Conservation (phyloP, 768 basidiomycete species). For the Lactarius sp. region DNA sequence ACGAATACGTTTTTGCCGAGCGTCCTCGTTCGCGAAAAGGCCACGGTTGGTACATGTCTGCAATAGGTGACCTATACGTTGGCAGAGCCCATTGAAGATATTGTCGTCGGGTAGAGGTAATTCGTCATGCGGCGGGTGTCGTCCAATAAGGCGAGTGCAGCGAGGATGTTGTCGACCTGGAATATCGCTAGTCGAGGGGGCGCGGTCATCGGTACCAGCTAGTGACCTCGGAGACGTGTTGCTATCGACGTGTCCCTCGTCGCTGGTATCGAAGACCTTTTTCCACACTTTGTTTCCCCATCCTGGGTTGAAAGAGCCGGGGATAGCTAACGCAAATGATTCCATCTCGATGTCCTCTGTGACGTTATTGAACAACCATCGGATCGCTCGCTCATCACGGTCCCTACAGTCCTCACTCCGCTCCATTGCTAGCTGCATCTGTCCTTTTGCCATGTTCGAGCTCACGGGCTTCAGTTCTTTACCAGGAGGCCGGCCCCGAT, state of each 20-base stretch:
- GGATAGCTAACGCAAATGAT: conserved; percentile 4
- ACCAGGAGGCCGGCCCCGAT: neutral
- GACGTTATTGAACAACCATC: conserved; percentile 1
- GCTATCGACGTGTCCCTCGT: no score
- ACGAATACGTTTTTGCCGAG: neutral
- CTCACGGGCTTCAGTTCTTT: neutral
- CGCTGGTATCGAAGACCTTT: neutral
- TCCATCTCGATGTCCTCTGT: conserved; percentile 1
- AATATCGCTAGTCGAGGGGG: neutral
- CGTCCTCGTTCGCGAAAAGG: neutral
- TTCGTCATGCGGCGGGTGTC: neutral
- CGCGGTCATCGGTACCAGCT: no score
- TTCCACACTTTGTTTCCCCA: conserved; percentile 10
- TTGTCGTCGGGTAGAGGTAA: neutral
- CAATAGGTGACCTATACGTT: neutral
- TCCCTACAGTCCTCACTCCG: neutral
- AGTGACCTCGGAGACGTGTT: no score
- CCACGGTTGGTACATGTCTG: neutral
- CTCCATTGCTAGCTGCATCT: conserved; percentile 2
- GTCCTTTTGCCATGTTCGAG: neutral
- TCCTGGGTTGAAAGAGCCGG: conserved; percentile 13
- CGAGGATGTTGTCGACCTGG: no score
- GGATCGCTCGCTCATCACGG: conserved; percentile 8
- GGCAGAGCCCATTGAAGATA: neutral
- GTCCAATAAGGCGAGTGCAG: neutral